Percentiles rank a stretch among this genome's conserved stretches.
These are phyloP conservation scores for Nissolia schottii DNA, from an alignment of 306 rosid genomes.

Conservation along the genomic window DNA sequence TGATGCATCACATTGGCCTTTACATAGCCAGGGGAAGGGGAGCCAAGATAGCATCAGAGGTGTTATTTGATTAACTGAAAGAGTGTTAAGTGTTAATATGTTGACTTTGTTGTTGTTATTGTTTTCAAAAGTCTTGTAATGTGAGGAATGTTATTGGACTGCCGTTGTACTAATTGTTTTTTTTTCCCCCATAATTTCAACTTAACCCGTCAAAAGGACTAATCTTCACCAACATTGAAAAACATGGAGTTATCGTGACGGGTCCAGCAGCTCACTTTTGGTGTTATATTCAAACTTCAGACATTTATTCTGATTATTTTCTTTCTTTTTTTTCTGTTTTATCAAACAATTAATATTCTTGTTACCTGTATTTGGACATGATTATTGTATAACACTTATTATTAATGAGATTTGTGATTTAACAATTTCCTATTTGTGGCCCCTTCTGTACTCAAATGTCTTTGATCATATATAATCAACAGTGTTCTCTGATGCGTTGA, in stretches of 20 bases:
- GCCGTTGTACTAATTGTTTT: not conserved
- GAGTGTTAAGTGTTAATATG: not conserved
- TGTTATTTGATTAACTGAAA: slow-evolving; percentile 36
- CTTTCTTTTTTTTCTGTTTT: not conserved
- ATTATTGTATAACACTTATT: not conserved
- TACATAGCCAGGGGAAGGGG: slow-evolving; percentile 85
- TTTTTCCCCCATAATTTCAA: not conserved
- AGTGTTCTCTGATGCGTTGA: no score
- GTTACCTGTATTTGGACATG: not conserved
- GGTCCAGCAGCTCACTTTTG: not conserved
- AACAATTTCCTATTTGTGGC: no score
- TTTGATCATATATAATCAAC: no score
- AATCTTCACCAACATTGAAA: no score
- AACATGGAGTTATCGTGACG: not conserved
- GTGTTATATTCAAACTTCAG: not conserved
- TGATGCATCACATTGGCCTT: slow-evolving; percentile 90
- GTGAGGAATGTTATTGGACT: not conserved
- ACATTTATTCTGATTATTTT: not conserved
- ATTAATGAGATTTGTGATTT: not conserved
- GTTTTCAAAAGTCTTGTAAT: not conserved
- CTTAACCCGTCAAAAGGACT: not conserved
- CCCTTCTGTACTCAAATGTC: no score
- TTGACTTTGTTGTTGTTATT: not conserved
- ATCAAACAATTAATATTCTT: not conserved
- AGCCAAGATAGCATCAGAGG: slow-evolving; percentile 78